Percentiles rank a stretch among this genome's conserved stretches.
Conservation (phyloP, 2,329 filamentous ascomycete genomes). For the Aspergillus sp. region DNA sequence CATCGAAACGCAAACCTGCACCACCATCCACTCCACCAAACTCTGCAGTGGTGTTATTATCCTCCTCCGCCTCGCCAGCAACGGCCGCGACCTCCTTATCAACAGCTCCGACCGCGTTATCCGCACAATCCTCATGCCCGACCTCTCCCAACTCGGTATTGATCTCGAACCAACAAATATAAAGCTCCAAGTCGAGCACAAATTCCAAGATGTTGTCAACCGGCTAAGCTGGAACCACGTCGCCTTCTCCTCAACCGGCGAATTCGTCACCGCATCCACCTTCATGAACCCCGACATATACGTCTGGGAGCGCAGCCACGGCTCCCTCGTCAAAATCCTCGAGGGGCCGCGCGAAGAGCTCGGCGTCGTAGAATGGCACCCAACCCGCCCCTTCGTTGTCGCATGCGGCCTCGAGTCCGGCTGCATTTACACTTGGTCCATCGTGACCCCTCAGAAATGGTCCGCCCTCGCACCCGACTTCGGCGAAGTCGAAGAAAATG, state of each 20-base stretch:
- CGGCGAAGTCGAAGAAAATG: slow-evolving; percentile 95
- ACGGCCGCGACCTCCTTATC: slow-evolving; percentile 82
- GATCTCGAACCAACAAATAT: slow-evolving; percentile 80
- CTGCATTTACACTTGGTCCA: slow-evolving; percentile 93
- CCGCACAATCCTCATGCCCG: slow-evolving; percentile 84
- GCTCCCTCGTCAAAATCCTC: slow-evolving; percentile 92
- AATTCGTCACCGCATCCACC: slow-evolving; percentile 94
- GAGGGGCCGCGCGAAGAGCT: slow-evolving; percentile 97
- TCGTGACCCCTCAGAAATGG: slow-evolving; percentile 94
- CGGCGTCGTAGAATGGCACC: slow-evolving; percentile 97
- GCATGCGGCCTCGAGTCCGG: slow-evolving; percentile 92
- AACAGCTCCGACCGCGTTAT: slow-evolving; percentile 96
- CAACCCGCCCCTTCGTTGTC: slow-evolving; percentile 78
- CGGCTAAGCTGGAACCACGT: slow-evolving; percentile 95
- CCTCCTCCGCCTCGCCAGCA: slow-evolving; percentile 77
- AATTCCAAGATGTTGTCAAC: slow-evolving; percentile 97
- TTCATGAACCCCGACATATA: slow-evolving; percentile 99
- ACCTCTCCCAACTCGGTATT: slow-evolving; percentile 55
- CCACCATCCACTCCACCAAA: slow-evolving; percentile 86
- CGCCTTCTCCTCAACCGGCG: slow-evolving; percentile 87
- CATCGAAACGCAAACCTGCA: slow-evolving; percentile 76
- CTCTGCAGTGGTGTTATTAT: slow-evolving; percentile 86
- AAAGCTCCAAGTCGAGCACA: slow-evolving; percentile 89
- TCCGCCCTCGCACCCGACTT: slow-evolving; percentile 96
- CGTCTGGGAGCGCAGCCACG: slow-evolving; percentile 93